These are phyloP conservation scores for Neurospora sp. DNA, from an alignment of 495 filamentous ascomycete genomes.

Conservation along the genomic window DNA sequence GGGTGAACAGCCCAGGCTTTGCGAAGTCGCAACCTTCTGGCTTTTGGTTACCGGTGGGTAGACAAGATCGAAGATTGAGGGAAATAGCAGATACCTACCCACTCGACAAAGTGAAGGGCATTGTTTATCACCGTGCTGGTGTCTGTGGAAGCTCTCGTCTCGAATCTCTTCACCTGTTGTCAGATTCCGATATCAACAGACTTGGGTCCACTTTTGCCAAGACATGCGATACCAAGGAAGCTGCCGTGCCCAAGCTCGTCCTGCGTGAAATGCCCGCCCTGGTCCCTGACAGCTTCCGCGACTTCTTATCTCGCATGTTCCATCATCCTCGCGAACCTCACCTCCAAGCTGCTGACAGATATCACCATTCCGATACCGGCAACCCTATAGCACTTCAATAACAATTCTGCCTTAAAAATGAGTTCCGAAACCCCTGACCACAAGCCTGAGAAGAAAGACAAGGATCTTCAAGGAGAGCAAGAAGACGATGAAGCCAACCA, in stretches of 20 bases:
- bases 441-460: not conserved
- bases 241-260: not conserved
- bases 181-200: not conserved
- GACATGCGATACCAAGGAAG: not conserved
- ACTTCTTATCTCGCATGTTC: not conserved
- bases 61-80: not conserved
- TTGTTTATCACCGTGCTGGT: not conserved
- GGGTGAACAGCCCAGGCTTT: not conserved
- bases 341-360: not conserved
- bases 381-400: not conserved
- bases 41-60: not conserved
- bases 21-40: not conserved
- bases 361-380: not conserved
- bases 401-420: not conserved
- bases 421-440: not conserved
- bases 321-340: not conserved
- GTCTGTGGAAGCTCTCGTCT: not conserved
- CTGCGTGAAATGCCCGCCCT: not conserved
- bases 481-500: slow-evolving; percentile 12
- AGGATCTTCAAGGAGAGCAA: not conserved
- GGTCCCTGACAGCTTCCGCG: not conserved
- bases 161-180: not conserved
- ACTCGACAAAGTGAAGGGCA: not conserved
- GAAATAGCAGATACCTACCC: not conserved
- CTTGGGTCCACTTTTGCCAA: not conserved